phyloP scores from a whole-genome alignment of 2,329 filamentous ascomycete species.

The Penicillium sp. region DNA sequence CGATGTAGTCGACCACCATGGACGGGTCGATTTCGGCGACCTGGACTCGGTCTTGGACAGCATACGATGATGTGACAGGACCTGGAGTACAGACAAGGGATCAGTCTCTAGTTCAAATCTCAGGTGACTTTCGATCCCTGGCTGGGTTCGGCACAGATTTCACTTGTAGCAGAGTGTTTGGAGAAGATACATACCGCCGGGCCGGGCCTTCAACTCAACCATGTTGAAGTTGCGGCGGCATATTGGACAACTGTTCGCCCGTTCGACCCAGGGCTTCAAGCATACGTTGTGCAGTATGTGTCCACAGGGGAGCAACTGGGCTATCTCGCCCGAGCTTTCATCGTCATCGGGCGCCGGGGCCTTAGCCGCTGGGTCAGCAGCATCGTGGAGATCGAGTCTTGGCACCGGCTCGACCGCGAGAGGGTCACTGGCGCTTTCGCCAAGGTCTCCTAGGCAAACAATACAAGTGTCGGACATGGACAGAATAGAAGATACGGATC shows the following conservation, averaged over 20 bases:
- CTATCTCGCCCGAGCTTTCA: slow-evolving; percentile 49
- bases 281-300: slow-evolving; percentile 92
- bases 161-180: slow-evolving; percentile 1
- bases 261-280: slow-evolving; percentile 87
- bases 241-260: slow-evolving; percentile 96
- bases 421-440: slow-evolving; percentile 50
- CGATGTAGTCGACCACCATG: slow-evolving; percentile 63
- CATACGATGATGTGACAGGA: slow-evolving; percentile 53
- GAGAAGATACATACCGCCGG: slow-evolving; percentile 61
- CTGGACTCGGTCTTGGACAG: slow-evolving; percentile 54
- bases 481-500: slow-evolving; percentile 20
- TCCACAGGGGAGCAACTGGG: slow-evolving; percentile 67
- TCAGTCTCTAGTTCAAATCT: not conserved
- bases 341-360: slow-evolving; percentile 26
- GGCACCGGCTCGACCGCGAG: slow-evolving; percentile 40
- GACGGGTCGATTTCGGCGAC: slow-evolving; percentile 74
- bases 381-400: slow-evolving; percentile 36
- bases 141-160: too few relatives aligned
- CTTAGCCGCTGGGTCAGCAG: slow-evolving; percentile 20
- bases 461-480: slow-evolving; percentile 64
- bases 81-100: slow-evolving; percentile 35
- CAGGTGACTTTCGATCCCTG: too few relatives aligned
- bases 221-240: slow-evolving; percentile 87
- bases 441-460: slow-evolving; percentile 66
- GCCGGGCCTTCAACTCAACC: slow-evolving; percentile 72